Evolutionary conservation across 2,329 filamentous ascomycete genomes (phyloP).

Genomic region (Colletotrichum somersetense): DNA sequence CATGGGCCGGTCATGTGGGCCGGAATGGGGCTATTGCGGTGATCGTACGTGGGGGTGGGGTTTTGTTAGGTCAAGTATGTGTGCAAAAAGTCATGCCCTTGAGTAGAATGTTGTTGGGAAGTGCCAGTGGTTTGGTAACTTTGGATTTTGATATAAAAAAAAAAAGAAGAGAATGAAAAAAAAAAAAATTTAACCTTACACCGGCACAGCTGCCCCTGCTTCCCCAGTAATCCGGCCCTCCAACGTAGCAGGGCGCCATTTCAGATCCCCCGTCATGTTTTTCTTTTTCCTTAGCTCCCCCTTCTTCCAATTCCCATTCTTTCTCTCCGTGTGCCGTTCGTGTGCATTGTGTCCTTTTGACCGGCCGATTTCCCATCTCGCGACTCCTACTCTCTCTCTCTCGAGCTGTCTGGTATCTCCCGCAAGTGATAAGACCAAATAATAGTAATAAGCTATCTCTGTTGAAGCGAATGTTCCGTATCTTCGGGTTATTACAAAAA

Average conservation of each 20-base stretch:
- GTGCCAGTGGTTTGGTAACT: background rate
- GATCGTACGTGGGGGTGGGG: background rate
- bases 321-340: too few species aligned
- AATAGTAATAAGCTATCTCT: constrained; percentile 26
- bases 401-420: background rate
- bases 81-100: constrained; percentile 3
- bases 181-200: constrained; percentile 31
- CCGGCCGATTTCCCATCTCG: background rate
- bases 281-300: background rate
- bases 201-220: constrained; percentile 21
- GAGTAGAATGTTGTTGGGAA: background rate
- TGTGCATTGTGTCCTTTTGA: background rate
- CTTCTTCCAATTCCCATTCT: background rate
- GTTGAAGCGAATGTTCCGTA: constrained; percentile 40
- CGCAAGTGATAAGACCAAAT: background rate
- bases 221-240: constrained; percentile 22
- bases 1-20: background rate
- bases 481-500: constrained; percentile 37
- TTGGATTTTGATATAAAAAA: background rate
- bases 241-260: background rate
- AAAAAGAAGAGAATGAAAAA: background rate
- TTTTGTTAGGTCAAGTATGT: background rate
- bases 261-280: background rate
- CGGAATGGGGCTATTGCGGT: background rate
- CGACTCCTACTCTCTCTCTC: background rate